A percentile compares a stretch with the other conserved stretches of the same genome.
phyloP scores from a whole-genome alignment of 176 grass and related monocot genomes.

The Elaeis guineensis region DNA sequence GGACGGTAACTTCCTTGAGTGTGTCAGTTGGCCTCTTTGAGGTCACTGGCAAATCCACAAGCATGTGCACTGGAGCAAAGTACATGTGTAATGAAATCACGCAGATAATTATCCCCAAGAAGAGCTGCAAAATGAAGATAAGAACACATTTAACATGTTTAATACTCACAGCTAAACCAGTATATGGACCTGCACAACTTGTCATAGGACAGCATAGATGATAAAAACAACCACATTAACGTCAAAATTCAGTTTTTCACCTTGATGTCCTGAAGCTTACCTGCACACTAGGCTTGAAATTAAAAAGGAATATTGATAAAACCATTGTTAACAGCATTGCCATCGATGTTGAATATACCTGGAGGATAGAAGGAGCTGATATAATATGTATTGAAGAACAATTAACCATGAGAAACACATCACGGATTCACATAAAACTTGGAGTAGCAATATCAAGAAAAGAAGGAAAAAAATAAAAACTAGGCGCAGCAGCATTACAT shows the following conservation, averaged over 20 bases:
- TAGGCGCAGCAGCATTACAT: too few species aligned
- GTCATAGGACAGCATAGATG: too few species aligned
- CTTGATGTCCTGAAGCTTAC: slow-evolving; percentile 14
- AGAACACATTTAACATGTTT: neutral
- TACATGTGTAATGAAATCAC: slow-evolving; percentile 96
- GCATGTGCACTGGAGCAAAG: slow-evolving; percentile 81
- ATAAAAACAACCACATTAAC: too few species aligned
- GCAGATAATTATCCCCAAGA: slow-evolving; percentile 89
- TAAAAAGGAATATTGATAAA: slow-evolving; percentile 83
- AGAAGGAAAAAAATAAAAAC: too few species aligned
- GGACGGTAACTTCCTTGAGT: slow-evolving; percentile 11
- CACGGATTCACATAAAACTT: too few species aligned
- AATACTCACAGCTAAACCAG: too few species aligned
- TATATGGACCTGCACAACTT: neutral
- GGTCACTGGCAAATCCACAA: slow-evolving; percentile 51
- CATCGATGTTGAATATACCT: slow-evolving; percentile 99
- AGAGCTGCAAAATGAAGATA: slow-evolving; percentile 54
- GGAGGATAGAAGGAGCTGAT: slow-evolving; percentile 1
- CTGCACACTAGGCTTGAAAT: slow-evolving; percentile 80
- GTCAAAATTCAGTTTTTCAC: too few species aligned
- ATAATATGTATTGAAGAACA: neutral
- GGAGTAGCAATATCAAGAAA: too few species aligned
- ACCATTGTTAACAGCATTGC: slow-evolving; percentile 92
- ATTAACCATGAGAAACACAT: too few species aligned
- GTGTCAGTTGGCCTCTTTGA: neutral